Conservation (phyloP, 768 basidiomycete genomes). For the Boletus coccyginus region DNA sequence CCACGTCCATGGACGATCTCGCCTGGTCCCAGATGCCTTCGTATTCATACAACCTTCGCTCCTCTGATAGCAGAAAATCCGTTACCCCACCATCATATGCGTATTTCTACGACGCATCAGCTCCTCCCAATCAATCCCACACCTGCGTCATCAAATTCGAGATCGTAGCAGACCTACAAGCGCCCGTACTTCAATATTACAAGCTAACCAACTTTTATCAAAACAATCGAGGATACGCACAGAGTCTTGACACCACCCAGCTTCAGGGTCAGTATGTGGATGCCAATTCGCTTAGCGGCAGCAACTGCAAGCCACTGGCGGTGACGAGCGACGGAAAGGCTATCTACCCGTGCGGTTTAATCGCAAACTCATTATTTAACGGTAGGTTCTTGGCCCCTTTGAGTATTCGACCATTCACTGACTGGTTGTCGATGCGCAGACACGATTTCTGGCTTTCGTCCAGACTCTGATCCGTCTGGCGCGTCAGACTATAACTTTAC, state of each 20-base stretch:
- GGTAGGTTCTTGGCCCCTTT: slow-evolving; percentile 44
- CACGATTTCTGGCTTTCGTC: slow-evolving; percentile 66
- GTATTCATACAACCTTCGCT: slow-evolving; percentile 62
- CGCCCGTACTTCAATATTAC: slow-evolving; percentile 90
- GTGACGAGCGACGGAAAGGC: slow-evolving; percentile 44
- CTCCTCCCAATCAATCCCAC: slow-evolving; percentile 43
- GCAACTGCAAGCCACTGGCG: slow-evolving; percentile 91
- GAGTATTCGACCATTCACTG: not conserved
- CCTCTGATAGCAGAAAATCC: slow-evolving; percentile 50
- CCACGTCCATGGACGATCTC: slow-evolving; percentile 32
- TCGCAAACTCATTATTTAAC: slow-evolving; percentile 97
- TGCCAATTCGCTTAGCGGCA: slow-evolving; percentile 47
- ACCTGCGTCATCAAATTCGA: slow-evolving; percentile 83
- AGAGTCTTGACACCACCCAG: slow-evolving; percentile 83
- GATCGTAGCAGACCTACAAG: slow-evolving; percentile 70
- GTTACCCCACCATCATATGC: slow-evolving; percentile 66
- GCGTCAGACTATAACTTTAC: slow-evolving; percentile 68
- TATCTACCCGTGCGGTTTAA: slow-evolving; percentile 94
- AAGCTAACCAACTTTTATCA: slow-evolving; percentile 96
- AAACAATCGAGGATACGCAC: slow-evolving; percentile 97
- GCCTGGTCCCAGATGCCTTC: slow-evolving; percentile 55
- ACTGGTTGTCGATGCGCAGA: slow-evolving; percentile 46
- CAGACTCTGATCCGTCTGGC: slow-evolving; percentile 40
- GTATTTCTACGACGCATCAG: slow-evolving; percentile 54
- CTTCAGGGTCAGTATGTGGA: slow-evolving; percentile 69